These are phyloP conservation scores for Calonectria hawksworthii DNA, from an alignment of 2,329 filamentous ascomycete genomes.

Conservation along the genomic window DNA sequence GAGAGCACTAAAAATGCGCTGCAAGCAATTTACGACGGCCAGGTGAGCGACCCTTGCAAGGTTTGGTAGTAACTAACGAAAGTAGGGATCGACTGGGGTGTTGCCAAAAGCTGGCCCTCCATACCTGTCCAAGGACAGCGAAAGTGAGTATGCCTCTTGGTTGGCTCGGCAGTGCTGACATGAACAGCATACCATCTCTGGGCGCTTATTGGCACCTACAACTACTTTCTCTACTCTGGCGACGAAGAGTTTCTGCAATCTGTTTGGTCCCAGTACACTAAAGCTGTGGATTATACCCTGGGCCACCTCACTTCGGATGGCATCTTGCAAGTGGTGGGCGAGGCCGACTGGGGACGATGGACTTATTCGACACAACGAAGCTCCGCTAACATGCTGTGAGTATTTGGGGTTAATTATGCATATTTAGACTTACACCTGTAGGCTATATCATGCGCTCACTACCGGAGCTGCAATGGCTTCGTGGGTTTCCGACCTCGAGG, in stretches of 20 bases:
- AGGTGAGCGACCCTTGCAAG: constrained; percentile 42
- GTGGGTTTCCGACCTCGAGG: neutral
- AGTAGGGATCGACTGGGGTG: neutral
- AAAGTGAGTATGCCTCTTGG: neutral
- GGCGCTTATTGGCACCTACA: neutral
- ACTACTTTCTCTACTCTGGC: neutral
- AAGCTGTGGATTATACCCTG: neutral
- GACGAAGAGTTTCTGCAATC: neutral
- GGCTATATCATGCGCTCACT: neutral
- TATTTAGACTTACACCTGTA: neutral
- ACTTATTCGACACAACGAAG: constrained; percentile 1
- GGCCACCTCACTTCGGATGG: neutral
- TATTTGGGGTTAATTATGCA: accelerated
- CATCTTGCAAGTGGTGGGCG: constrained; percentile 28
- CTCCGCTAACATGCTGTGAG: constrained; percentile 20
- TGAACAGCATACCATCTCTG: neutral
- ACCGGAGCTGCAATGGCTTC: neutral
- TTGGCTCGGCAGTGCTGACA: neutral
- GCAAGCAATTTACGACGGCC: constrained; percentile 61
- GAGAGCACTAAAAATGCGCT: constrained; percentile 64
- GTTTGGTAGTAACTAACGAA: neutral
- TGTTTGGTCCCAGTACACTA: neutral
- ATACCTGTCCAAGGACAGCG: neutral
- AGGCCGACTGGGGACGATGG: constrained; percentile 12
- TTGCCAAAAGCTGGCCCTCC: constrained; percentile 3